Evolutionary conservation across 192 early-diverging fungal genomes (phyloP).

Genomic region (Neocallimastix lanati): DNA sequence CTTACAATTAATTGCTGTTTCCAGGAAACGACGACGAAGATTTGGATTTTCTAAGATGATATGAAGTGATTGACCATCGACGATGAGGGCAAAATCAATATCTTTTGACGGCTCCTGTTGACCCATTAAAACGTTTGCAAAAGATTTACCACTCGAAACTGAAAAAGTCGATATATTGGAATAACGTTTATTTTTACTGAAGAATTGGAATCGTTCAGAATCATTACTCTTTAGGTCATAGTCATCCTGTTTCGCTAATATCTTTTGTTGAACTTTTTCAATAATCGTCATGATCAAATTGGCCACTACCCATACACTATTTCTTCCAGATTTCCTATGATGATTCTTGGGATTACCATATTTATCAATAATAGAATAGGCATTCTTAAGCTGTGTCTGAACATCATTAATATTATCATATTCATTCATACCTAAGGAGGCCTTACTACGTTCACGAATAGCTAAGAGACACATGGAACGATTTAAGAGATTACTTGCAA

Average conservation of each 20-base stretch:
- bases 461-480: neutral
- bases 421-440: neutral
- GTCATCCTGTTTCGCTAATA: neutral
- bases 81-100: neutral
- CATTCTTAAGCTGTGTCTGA: neutral
- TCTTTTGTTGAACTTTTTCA: neutral
- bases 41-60: neutral
- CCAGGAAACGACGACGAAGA: slow-evolving; percentile 23
- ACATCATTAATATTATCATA: neutral
- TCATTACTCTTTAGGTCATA: neutral
- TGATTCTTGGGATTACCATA: neutral
- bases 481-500: too few species aligned
- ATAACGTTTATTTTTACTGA: neutral
- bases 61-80: neutral
- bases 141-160: neutral
- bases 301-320: neutral
- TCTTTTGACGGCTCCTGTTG: neutral
- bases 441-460: neutral
- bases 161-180: neutral
- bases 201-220: neutral
- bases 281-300: neutral
- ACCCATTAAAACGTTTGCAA: neutral
- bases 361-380: neutral
- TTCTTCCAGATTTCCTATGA: neutral
- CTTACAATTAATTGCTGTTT: slow-evolving; percentile 56